These are phyloP conservation scores for Xanthoconium purpureum DNA, from an alignment of 768 basidiomycete genomes.

Conservation along the genomic window DNA sequence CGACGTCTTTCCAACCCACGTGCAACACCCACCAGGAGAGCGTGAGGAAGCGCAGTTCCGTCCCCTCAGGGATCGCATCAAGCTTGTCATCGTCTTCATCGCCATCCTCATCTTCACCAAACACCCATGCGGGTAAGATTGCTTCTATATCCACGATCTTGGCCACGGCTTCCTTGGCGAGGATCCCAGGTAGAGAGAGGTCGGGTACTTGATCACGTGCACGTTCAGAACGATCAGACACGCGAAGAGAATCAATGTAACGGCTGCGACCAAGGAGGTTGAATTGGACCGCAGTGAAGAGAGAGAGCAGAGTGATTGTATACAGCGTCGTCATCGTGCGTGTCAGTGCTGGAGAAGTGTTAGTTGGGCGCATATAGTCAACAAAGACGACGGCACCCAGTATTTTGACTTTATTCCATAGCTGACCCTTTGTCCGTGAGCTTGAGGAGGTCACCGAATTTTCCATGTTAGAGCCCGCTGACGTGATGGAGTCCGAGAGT, in stretches of 20 bases:
- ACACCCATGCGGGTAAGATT: constrained; percentile 22
- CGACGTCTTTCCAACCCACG: constrained; percentile 87
- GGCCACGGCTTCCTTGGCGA: constrained; percentile 25
- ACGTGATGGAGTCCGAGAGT: constrained; percentile 44
- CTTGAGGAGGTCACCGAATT: constrained; percentile 10
- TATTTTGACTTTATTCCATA: constrained; percentile 93
- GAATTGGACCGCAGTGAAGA: constrained; percentile 86
- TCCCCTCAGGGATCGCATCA: constrained; percentile 54
- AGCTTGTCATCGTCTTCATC: constrained; percentile 29
- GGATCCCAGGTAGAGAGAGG: constrained; percentile 23
- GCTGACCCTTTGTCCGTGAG: constrained; percentile 65
- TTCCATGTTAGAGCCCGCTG: constrained; percentile 28
- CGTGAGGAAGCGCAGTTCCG: constrained; percentile 77
- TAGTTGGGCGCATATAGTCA: neutral
- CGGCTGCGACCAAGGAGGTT: constrained; percentile 78
- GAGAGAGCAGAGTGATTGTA: constrained; percentile 76
- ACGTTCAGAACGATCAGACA: constrained; percentile 58
- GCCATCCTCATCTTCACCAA: constrained; percentile 25
- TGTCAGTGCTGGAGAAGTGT: constrained; percentile 63
- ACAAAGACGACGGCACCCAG: constrained; percentile 50
- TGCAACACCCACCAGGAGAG: constrained; percentile 93
- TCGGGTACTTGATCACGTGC: constrained; percentile 40
- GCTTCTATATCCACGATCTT: constrained; percentile 26
- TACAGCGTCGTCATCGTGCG: constrained; percentile 85
- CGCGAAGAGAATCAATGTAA: constrained; percentile 68